phyloP scores from a whole-genome alignment of 306 rosid genomes.

The Lupinus albus region DNA sequence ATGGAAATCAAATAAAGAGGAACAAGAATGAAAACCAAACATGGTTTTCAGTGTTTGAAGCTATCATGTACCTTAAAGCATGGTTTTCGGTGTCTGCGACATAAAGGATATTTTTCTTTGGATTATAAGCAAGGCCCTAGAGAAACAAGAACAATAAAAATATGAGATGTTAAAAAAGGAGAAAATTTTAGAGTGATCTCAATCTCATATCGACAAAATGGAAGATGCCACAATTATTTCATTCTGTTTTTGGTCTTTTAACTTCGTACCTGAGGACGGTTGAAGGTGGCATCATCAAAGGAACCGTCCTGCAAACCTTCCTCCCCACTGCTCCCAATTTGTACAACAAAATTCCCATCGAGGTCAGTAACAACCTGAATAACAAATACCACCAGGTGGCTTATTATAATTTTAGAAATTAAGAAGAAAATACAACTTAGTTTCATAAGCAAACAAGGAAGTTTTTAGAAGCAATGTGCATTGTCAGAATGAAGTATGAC shows the following conservation, averaged over 20 bases:
- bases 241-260: background rate
- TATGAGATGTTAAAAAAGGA: constrained; percentile 26
- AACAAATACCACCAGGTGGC: constrained; percentile 46
- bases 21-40: constrained; percentile 3
- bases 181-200: constrained; percentile 18
- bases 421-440: constrained; percentile 25
- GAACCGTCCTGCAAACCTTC: constrained; percentile 88
- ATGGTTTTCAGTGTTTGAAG: constrained; percentile 28
- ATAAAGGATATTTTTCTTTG: constrained; percentile 81
- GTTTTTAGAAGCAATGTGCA: background rate
- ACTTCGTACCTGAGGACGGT: constrained; percentile 82
- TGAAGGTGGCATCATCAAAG: constrained; percentile 84
- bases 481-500: constrained; percentile 17
- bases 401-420: constrained; percentile 13
- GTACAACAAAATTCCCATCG: constrained; percentile 73
- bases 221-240: constrained; percentile 31
- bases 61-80: constrained; percentile 76
- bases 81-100: constrained; percentile 97
- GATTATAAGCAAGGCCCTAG: constrained; percentile 93
- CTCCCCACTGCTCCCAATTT: constrained; percentile 94
- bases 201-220: constrained; percentile 32
- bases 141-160: constrained; percentile 40
- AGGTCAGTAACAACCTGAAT: constrained; percentile 83
- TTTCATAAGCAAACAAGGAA: constrained; percentile 11
- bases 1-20: background rate